Base-by-base conservation (phyloP, 345 rosid species). In the Theobroma cacao region DNA sequence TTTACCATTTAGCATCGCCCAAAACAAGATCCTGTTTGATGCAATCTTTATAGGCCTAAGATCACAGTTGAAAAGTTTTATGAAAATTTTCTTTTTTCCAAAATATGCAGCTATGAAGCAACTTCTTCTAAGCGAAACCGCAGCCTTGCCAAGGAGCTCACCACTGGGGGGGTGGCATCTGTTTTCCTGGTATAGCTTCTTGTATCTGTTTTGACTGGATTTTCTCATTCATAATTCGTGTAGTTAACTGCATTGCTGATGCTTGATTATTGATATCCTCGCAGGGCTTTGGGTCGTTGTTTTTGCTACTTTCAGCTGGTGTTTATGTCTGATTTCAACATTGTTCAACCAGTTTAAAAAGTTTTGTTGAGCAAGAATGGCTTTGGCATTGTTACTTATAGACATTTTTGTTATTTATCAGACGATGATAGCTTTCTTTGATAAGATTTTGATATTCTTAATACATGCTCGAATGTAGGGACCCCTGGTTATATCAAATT, bases 241-340 rank as follows among this genome's bases (percentile, higher is more conserved):
- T 62, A 71, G 41, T 52, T 59, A 3, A n/a, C 40, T 62, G 74
- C 22, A 1, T 73, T 61, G 69, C 70, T 80, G 72, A 75, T 62
- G 5, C 33, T 75, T 50, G 62, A 79, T 67, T 26, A 9, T 63
- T 20, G 26, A 2, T 75, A 43, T 76, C 31, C 22, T 83, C 78
- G 85, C 94, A 95, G 99, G 99, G 99, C 31, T 95, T 95, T 31
- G 99, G 99, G 20, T 91, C 98, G 26, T 88, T 95, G 85, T 95
- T 95, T 85, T 75, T 95, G 87, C 90, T 95, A 40, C 96, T 96
- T 76, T 89, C 98, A 72, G 87, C 92, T 5, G 98, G 98, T 48
- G 86, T 94, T 83, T 96, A 96, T 79, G 98, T 96, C 63, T 96
- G 83, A 85, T 82, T 66, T 65, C 5, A 15, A 36, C 53, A 64